Evolutionary conservation across 1,284 basidiomycete species (phyloP), one percentile per base, ranked within the genome.

Genomic region (Moniliella sp.): DNA sequence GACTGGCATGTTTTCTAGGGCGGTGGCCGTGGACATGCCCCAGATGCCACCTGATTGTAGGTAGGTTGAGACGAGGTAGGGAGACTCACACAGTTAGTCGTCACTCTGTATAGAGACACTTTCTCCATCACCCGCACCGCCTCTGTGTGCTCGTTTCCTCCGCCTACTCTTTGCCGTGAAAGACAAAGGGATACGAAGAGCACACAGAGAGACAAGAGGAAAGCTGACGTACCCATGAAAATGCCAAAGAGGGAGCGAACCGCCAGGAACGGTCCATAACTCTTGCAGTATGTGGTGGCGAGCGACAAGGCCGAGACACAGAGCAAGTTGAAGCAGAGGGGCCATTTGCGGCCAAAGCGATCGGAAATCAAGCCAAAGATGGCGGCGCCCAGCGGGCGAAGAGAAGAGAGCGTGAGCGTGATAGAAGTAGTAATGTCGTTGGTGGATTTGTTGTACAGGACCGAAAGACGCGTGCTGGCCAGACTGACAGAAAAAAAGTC

Each of bases 331-430:
- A 57, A 46, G 25, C 83, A 73, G 2, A 93, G 66, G 1, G 84
- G 82, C 79, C 81, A 94, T 65, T 84, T 86, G 27, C 86, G 72
- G 2, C 86, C 86, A 57, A 70, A 88, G 5, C 84, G 70, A 27
- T 57, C 55, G 0, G 50, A 45, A n/a, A 50, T 8, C 5, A 54
- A 28, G 21, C 52, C 69, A 43, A 91, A 88, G 43, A 84, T 64
- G 38, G 82, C 71, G 18, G 84, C 84, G 15, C 86, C 88, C 18
- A 72, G 63, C 1, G 41, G 77, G 32, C 88, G 74, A 66, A 91
- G n/a, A n/a, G n/a, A n/a, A n/a, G 80, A 18, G 1, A 93, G 68
- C 0, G 86, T 93, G 30, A 94, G 69, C 2, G 86, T 94, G 56
- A 97, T 84, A 4, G 81, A 71, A 4, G 49, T 51, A n/a, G 49